Percentiles rank a stretch among this genome's conserved stretches.
Conservation (phyloP, 2,329 filamentous ascomycete genomes). For the Trichoderma sp. region DNA sequence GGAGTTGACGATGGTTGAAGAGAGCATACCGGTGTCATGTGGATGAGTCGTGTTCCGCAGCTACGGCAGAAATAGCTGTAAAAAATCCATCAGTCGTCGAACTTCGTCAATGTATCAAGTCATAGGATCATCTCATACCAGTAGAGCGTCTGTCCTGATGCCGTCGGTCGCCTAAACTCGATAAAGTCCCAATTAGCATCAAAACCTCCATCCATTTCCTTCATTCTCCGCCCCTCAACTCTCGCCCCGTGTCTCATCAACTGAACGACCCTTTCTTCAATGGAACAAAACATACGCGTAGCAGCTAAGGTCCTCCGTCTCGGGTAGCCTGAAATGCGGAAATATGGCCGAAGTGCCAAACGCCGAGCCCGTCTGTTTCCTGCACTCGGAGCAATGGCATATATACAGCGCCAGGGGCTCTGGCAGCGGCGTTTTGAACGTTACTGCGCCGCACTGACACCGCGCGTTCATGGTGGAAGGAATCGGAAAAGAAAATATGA, state of each 20-base stretch:
- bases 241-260: neutral
- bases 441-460: constrained; percentile 64
- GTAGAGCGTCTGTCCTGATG: constrained; percentile 55
- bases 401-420: constrained; percentile 65
- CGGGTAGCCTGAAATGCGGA: constrained; percentile 59
- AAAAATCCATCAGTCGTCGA: constrained; percentile 3
- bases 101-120: no score
- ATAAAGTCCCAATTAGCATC: neutral
- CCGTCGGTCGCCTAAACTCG: constrained; percentile 50
- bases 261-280: neutral
- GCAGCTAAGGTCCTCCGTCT: constrained; percentile 47
- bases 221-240: neutral
- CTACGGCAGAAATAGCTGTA: constrained; percentile 61
- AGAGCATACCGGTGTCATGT: constrained; percentile 53
- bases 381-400: constrained; percentile 68
- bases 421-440: constrained; percentile 59
- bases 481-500: neutral
- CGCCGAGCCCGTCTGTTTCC: constrained; percentile 62
- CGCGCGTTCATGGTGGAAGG: constrained; percentile 49
- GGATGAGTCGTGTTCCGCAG: constrained; percentile 65
- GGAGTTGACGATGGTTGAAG: neutral
- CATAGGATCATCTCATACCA: constrained; percentile 42
- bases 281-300: constrained; percentile 47
- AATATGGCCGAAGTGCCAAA: constrained; percentile 70
- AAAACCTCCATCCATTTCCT: neutral